Evolutionary conservation across 805 yeast genomes (phyloP), one percentile per base, ranked within the genome.

Genomic region (Pichia exigua): DNA sequence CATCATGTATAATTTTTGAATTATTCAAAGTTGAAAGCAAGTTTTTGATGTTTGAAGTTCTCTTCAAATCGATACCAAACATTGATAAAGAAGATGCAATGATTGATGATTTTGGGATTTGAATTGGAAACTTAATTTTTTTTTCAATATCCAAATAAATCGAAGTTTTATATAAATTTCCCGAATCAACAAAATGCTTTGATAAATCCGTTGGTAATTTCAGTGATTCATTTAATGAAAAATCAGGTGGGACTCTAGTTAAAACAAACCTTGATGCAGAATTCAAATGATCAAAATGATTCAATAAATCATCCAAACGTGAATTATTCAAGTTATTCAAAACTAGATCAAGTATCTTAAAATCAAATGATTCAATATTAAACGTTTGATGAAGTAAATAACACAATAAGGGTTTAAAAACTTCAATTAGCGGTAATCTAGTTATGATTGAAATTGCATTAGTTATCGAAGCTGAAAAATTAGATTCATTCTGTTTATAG

Each of bases 381-480:
- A 75, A 74, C 48, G 69, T 69, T 30, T 64, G 64, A 60, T 77
- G 81, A 44, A 79, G 62, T 39, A 77, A 61, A 26, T 75, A 73
- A 43, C 73, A 65, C 48, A 79, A 55, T 44, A 79, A 56, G 1
- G 83, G 82, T 56, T 72, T 74, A 57, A 78, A 75, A 57, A 67
- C 69, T 55, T 76, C 73, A 63, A 77, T 76, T 50, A 70, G 69
- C 10, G 73, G 61, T 39, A 75, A 57, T 42, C 62, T 63, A 13
- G 81, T 76, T 15, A 79, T 60, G 17, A 79, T 68, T 9, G 79
- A 72, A 15, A 79, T 57, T 12, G 79, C 72, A 52, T 72, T 77
- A 32, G 60, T 77, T 53, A 66, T 68, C 63, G 68, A 76, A 67
- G 49, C 78, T 73, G 56, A 64, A 61, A 43, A 58, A 51, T 32